Conservation (phyloP, 2,329 filamentous ascomycete genomes). For the Acrocalymma vagum region DNA sequence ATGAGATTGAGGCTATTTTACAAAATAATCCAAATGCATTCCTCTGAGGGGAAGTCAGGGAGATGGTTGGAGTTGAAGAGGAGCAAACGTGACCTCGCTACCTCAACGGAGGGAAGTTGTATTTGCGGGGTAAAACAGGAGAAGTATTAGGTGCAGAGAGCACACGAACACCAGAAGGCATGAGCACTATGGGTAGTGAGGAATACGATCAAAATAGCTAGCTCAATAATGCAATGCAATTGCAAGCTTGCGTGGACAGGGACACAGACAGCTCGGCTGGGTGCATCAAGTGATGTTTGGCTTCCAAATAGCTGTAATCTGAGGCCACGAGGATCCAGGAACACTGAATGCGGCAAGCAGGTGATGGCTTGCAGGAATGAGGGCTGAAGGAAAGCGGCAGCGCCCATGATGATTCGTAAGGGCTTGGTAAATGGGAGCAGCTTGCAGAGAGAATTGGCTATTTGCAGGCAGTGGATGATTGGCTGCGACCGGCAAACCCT, state of each 20-base stretch:
- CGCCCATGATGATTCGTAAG: slow-evolving; percentile 9
- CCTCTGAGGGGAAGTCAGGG: not conserved
- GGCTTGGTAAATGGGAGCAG: slow-evolving; percentile 5
- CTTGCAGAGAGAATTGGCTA: slow-evolving; percentile 16
- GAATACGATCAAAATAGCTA: too few relatives aligned
- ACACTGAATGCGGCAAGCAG: slow-evolving; percentile 2
- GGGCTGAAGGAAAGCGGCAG: not conserved
- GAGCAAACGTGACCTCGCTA: too few relatives aligned
- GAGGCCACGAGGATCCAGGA: slow-evolving; percentile 2
- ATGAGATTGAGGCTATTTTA: slow-evolving; percentile 50
- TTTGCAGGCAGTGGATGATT: slow-evolving; percentile 18
- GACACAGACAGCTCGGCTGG: slow-evolving; percentile 1
- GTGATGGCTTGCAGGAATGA: slow-evolving; percentile 5
- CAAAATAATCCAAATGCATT: slow-evolving; percentile 44
- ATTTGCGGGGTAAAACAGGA: too few relatives aligned
- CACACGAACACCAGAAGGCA: too few relatives aligned
- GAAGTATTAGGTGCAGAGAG: too few relatives aligned
- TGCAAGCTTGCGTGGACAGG: not conserved
- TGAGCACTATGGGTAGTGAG: too few relatives aligned
- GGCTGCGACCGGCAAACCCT: slow-evolving; percentile 11
- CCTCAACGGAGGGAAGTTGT: too few relatives aligned
- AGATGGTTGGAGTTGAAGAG: not conserved
- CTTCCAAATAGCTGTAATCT: slow-evolving; percentile 19
- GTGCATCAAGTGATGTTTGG: slow-evolving; percentile 17
- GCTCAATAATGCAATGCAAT: too few relatives aligned